Evolutionary conservation across 768 basidiomycete genomes (phyloP).

Genomic region (Holtermanniella nyarrowii): DNA sequence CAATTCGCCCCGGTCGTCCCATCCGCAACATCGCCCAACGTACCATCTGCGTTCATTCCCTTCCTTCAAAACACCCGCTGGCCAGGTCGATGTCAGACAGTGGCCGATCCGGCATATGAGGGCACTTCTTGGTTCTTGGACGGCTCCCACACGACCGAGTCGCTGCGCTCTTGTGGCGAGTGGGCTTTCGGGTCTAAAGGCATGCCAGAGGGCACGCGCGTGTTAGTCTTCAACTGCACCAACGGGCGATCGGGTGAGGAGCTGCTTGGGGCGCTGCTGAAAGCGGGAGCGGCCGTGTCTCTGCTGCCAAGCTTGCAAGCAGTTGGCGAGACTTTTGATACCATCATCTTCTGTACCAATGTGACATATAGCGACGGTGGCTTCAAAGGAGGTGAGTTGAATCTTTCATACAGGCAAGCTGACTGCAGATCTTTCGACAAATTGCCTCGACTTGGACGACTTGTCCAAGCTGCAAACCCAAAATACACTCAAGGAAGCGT

Average conservation of each 20-base stretch:
- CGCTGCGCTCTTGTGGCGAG: slow-evolving; percentile 69
- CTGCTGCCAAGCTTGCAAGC: slow-evolving; percentile 11
- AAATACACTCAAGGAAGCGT: slow-evolving; percentile 61
- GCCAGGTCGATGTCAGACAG: slow-evolving; percentile 90
- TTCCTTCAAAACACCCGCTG: slow-evolving; percentile 66
- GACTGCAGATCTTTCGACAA: slow-evolving; percentile 61
- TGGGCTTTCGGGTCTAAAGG: slow-evolving; percentile 66
- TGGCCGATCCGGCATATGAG: slow-evolving; percentile 50
- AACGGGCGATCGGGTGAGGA: slow-evolving; percentile 68
- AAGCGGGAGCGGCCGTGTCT: slow-evolving; percentile 42
- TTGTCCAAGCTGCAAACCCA: slow-evolving; percentile 62
- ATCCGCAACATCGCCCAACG: slow-evolving; percentile 21
- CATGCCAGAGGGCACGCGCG: slow-evolving; percentile 42
- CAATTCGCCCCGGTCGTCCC: slow-evolving; percentile 11
- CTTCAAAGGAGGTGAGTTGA: slow-evolving; percentile 71
- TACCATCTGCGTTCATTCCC: slow-evolving; percentile 51
- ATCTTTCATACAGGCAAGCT: neutral
- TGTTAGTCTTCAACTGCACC: slow-evolving; percentile 92
- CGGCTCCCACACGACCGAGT: slow-evolving; percentile 90
- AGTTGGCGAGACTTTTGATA: slow-evolving; percentile 50
- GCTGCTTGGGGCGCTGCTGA: slow-evolving; percentile 57
- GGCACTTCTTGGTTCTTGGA: slow-evolving; percentile 72
- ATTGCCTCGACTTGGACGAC: slow-evolving; percentile 55
- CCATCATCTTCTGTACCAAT: slow-evolving; percentile 90
- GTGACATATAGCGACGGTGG: slow-evolving; percentile 82